Conservation (phyloP, 805 yeast genomes). For the Wickerhamiella parazyma region DNA sequence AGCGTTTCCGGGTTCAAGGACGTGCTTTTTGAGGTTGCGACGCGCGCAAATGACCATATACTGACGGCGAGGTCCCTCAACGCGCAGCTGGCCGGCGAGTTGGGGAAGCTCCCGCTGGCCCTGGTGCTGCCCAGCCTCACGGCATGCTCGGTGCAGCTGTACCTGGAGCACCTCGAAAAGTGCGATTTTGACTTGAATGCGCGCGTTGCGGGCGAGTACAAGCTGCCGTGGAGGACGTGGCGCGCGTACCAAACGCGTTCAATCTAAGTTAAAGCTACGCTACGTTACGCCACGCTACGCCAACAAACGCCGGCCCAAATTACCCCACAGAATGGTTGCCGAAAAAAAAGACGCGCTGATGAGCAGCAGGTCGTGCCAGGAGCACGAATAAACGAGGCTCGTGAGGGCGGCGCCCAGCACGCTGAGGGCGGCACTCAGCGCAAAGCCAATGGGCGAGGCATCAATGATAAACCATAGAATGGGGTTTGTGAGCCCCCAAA, state of each 20-base stretch:
- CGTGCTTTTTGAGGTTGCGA: slow-evolving; percentile 55
- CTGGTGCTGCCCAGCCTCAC: slow-evolving; percentile 55
- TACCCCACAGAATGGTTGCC: slow-evolving; percentile 28
- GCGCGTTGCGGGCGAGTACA: slow-evolving; percentile 44
- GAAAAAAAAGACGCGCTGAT: slow-evolving; percentile 21
- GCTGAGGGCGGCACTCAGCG: slow-evolving; percentile 23
- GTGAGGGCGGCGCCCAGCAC: slow-evolving; percentile 24
- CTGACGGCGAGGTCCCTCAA: slow-evolving; percentile 52
- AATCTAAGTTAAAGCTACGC: not conserved
- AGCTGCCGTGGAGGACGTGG: slow-evolving; percentile 48
- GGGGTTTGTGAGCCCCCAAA: slow-evolving; percentile 29
- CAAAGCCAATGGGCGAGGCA: slow-evolving; percentile 27
- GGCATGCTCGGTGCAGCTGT: slow-evolving; percentile 51
- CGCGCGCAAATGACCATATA: slow-evolving; percentile 67
- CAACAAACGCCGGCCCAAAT: slow-evolving; percentile 28
- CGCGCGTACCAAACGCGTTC: not conserved
- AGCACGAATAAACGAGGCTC: slow-evolving; percentile 16
- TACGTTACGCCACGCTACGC: no score
- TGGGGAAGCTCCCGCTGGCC: slow-evolving; percentile 36
- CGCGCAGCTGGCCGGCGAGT: slow-evolving; percentile 27
- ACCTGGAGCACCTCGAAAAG: slow-evolving; percentile 45
- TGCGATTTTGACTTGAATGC: slow-evolving; percentile 48
- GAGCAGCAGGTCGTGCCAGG: slow-evolving; percentile 20
- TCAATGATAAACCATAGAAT: slow-evolving; percentile 30
- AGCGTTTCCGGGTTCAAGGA: slow-evolving; percentile 27